Percentiles rank a stretch among this genome's conserved stretches.
Evolutionary conservation across 2,329 filamentous ascomycete species (phyloP).

Genomic region (Nakataea oryzae): DNA sequence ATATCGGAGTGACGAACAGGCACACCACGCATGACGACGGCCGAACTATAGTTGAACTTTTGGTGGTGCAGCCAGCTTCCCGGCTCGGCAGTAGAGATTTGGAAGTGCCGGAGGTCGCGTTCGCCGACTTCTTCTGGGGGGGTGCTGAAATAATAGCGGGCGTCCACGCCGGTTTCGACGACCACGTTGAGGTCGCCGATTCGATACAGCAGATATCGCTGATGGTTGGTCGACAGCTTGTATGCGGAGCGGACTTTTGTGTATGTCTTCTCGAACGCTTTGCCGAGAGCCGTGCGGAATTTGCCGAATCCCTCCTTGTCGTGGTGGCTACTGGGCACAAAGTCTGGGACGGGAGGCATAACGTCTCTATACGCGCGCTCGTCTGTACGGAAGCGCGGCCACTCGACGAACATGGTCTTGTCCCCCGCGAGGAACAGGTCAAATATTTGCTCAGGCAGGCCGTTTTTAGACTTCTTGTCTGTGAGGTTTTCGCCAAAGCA

Average conservation of each 20-base stretch:
- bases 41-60: not conserved
- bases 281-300: not conserved
- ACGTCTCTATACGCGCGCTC: no score
- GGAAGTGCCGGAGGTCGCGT: not conserved
- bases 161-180: not conserved
- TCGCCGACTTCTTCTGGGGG: not conserved
- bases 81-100: not conserved
- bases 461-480: not conserved
- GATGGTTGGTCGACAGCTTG: not conserved
- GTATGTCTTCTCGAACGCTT: not conserved
- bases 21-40: not conserved
- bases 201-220: not conserved
- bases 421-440: not conserved
- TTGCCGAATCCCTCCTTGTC: not conserved
- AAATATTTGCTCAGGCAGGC: not conserved
- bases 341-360: not conserved
- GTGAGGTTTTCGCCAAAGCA: not conserved
- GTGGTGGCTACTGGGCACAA: not conserved
- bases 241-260: not conserved
- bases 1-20: not conserved
- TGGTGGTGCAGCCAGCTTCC: not conserved
- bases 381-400: no score
- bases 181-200: not conserved
- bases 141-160: not conserved
- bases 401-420: not conserved